A percentile compares a stretch with the other conserved stretches of the same genome.
Evolutionary conservation across 1,284 basidiomycete species (phyloP).

Genomic region (Pseudozyma sp.): DNA sequence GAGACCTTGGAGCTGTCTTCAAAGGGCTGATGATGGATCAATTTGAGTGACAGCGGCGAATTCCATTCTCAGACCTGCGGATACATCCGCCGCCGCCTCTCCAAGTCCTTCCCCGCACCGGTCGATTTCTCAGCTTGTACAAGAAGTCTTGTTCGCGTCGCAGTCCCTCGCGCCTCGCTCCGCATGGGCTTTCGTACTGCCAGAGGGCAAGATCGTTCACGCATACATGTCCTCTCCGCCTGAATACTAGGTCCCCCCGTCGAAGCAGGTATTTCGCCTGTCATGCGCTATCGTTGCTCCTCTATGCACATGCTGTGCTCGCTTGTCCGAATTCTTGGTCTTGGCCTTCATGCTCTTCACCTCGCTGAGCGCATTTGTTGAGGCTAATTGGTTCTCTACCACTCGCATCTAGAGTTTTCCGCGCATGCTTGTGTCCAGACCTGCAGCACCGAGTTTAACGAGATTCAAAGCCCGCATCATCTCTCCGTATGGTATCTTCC

Average conservation of each 20-base stretch:
- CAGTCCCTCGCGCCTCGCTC: neutral
- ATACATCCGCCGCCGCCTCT: neutral
- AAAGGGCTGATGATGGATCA: too few relatives aligned
- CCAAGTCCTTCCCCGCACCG: neutral
- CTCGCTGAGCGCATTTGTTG: neutral
- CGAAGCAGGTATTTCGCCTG: too few relatives aligned
- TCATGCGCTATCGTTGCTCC: too few relatives aligned
- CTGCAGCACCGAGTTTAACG: too few relatives aligned
- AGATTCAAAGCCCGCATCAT: too few relatives aligned
- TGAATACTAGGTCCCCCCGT: neutral
- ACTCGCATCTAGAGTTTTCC: too few relatives aligned
- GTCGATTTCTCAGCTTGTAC: too few relatives aligned
- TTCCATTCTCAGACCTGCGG: slow-evolving; percentile 2
- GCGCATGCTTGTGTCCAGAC: too few relatives aligned
- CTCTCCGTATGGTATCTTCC: neutral
- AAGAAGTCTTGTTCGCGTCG: neutral
- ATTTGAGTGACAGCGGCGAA: neutral
- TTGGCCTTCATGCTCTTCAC: neutral
- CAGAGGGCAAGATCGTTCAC: too few relatives aligned
- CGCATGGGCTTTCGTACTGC: too few relatives aligned
- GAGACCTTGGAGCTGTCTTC: too few relatives aligned
- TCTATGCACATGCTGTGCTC: neutral
- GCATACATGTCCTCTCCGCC: neutral
- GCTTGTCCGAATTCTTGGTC: neutral
- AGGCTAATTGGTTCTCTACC: neutral